A percentile compares a stretch with the other conserved stretches of the same genome.
phyloP scores from a whole-genome alignment of 768 basidiomycete genomes.

The Termitomyces sp. region DNA sequence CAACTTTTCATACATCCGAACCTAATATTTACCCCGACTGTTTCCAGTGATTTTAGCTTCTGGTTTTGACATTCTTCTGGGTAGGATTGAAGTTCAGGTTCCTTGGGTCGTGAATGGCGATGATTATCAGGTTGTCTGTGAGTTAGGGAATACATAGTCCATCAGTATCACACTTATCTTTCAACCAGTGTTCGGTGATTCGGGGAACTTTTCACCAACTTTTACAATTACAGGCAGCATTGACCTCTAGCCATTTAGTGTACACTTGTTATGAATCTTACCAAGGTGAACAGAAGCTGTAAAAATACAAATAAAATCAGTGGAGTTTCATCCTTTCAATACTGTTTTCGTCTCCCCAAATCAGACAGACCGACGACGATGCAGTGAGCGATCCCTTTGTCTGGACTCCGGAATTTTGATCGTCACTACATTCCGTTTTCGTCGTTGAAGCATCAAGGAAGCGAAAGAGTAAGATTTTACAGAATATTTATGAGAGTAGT shows the following conservation, averaged over 20 bases:
- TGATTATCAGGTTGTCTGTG: constrained; percentile 22
- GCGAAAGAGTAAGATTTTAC: background rate
- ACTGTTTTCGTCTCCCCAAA: background rate
- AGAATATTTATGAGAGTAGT: too few relatives aligned
- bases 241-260: background rate
- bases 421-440: background rate
- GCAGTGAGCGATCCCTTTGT: background rate
- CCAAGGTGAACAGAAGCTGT: background rate
- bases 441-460: background rate
- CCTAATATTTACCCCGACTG: background rate
- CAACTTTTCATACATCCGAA: background rate
- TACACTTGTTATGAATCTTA: background rate
- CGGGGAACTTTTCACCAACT: constrained; percentile 33
- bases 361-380: background rate
- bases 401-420: background rate
- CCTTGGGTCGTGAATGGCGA: constrained; percentile 19
- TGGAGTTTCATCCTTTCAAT: background rate
- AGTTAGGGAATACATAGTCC: constrained; percentile 4
- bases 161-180: background rate
- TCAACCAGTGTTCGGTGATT: constrained; percentile 43
- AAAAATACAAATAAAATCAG: background rate
- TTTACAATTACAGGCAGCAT: background rate
- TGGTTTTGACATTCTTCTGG: constrained; percentile 21
- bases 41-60: constrained; percentile 17
- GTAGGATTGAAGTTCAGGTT: constrained; percentile 20